Conservation (phyloP, 345 rosid genomes). For the Sisymbrium irio region DNA sequence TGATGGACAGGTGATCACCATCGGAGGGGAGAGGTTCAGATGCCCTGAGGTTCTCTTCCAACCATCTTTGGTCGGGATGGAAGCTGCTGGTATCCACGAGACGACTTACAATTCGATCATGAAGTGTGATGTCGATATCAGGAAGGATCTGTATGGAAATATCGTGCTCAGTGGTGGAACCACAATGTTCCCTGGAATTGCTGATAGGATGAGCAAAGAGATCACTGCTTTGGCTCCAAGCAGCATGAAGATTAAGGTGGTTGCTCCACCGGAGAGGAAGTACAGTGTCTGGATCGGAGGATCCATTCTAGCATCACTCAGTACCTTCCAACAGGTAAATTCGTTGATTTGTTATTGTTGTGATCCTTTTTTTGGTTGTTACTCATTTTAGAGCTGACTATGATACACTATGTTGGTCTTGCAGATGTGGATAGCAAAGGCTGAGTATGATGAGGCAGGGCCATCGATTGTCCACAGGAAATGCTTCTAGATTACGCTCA, state of each 20-base stretch:
- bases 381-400: neutral
- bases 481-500: constrained; percentile 36
- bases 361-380: neutral
- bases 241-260: constrained; percentile 40
- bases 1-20: constrained; percentile 46
- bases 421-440: constrained; percentile 58
- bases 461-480: constrained; percentile 58
- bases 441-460: constrained; percentile 54
- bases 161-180: constrained; percentile 50
- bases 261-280: constrained; percentile 55
- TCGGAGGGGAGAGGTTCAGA: constrained; percentile 41
- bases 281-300: constrained; percentile 54
- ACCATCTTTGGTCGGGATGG: constrained; percentile 41
- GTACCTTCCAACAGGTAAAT: constrained; percentile 46
- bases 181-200: constrained; percentile 44
- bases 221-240: constrained; percentile 43
- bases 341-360: too few relatives aligned
- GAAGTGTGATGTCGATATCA: constrained; percentile 33
- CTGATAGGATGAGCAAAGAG: constrained; percentile 49
- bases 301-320: constrained; percentile 50
- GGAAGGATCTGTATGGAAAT: constrained; percentile 30
- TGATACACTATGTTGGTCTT: constrained; percentile 4
- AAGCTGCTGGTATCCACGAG: constrained; percentile 46
- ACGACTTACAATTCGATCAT: constrained; percentile 33
- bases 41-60: constrained; percentile 46